Evolutionary conservation across 2,329 filamentous ascomycete genomes (phyloP), one percentile per base, ranked within the genome.

Genomic region (Sarocladium oryzae): DNA sequence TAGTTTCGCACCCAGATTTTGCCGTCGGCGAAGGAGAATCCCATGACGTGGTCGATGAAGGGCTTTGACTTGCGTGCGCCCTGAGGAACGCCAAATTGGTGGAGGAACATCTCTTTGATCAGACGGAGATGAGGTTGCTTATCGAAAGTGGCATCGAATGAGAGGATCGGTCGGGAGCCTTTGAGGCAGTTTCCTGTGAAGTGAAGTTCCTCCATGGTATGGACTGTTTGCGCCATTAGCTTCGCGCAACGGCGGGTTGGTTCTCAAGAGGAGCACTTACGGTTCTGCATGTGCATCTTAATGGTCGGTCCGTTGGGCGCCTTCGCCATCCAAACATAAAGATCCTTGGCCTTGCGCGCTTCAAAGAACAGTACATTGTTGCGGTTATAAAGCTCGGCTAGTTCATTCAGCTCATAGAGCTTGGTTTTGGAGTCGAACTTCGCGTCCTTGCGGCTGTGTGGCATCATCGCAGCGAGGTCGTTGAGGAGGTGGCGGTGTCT

Each of bases 121-220:
- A 96, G 76, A 56, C 79, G 79, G 51, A 95, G 83, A 63, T 96
- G 84, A 2, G 90, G 87, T 61, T 88, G 79, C 58, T 79, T 79
- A 55, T 95, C 88, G 70, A 99, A 99, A 16, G 83, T 81, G 50
- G 82, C 80, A 66, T 97, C 93, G 67, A 99, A 99, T 32, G 89
- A 93, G 52, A 99, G 82, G 35, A 99, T 76, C 1, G 93, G 92
- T 32, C 93, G 78, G 24, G 89, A 93, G 53, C 93, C 93, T 71
- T 96, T 96, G 55, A 97, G 75, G 66, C 91, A 96, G 75, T 99
- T 99, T 51, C 93, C 93, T 15, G 90, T 91, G 68, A 99, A 97
- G 64, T 96, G 89, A 32, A 99, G 77, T 69, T 99, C 93, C 63
- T 92, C 89, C 89, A 95, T 96, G 9, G 92, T 96, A 72, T 96